Evolutionary conservation across 1,284 basidiomycete genomes (phyloP).

Genomic region (Inonotus hispidus): DNA sequence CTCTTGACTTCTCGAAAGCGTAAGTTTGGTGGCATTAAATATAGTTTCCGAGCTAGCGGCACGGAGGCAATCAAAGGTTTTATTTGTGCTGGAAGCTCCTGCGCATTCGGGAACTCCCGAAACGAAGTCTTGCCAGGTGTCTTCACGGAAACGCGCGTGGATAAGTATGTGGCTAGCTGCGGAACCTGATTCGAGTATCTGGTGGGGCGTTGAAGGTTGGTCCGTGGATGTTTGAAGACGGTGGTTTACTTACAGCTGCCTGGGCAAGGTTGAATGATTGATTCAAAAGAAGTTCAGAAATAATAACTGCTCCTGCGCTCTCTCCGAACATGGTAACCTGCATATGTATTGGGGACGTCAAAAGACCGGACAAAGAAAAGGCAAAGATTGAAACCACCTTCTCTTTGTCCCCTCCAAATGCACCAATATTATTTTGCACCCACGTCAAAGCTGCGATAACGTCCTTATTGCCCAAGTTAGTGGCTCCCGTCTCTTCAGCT

Average conservation of each 20-base stretch:
- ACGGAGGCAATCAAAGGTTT: constrained; percentile 39
- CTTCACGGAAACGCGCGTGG: constrained; percentile 28
- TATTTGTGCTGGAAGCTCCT: constrained; percentile 23
- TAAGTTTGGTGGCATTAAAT: constrained; percentile 27
- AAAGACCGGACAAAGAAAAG: neutral
- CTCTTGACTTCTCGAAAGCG: constrained; percentile 26
- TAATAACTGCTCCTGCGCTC: constrained; percentile 48
- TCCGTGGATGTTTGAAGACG: neutral
- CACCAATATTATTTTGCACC: constrained; percentile 41
- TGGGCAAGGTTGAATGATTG: constrained; percentile 35
- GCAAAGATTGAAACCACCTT: constrained; percentile 29
- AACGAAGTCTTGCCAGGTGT: constrained; percentile 39
- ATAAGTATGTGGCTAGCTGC: constrained; percentile 30
- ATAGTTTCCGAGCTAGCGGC: constrained; percentile 35
- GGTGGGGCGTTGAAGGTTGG: neutral
- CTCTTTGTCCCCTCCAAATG: constrained; percentile 43
- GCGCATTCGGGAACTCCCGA: constrained; percentile 33
- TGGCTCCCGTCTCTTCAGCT: constrained; percentile 32
- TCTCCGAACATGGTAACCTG: constrained; percentile 51
- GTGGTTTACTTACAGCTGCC: constrained; percentile 34
- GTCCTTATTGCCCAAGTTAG: constrained; percentile 43
- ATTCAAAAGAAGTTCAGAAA: constrained; percentile 38
- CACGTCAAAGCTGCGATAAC: constrained; percentile 42
- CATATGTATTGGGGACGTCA: constrained; percentile 17
- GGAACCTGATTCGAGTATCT: constrained; percentile 45